Conservation (phyloP, 768 basidiomycete genomes). For the Podaxis pistillaris region DNA sequence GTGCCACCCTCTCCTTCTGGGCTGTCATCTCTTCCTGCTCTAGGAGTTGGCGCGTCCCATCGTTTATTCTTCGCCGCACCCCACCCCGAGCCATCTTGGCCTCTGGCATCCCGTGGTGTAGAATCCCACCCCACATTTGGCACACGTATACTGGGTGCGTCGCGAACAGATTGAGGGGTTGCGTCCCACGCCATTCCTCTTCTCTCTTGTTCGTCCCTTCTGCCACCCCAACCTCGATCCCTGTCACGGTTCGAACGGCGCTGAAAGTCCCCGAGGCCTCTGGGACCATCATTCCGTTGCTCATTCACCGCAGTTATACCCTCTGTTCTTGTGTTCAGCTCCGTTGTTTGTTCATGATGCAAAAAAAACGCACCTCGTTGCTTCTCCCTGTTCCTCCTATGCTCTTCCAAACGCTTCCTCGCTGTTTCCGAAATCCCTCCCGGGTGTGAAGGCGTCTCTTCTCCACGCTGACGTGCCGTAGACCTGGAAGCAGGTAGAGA, state of each 20-base stretch:
- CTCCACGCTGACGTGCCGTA: conserved; percentile 72
- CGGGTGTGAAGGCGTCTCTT: conserved; percentile 92
- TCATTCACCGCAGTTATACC: conserved; percentile 67
- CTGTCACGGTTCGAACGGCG: conserved; percentile 83
- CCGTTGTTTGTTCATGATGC: neutral
- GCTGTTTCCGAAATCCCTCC: conserved; percentile 83
- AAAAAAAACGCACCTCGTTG: conserved; percentile 50
- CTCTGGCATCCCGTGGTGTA: conserved; percentile 64
- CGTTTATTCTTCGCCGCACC: conserved; percentile 50
- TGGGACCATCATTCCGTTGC: conserved; percentile 54
- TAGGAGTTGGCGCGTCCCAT: conserved; percentile 88
- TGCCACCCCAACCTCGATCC: conserved; percentile 47
- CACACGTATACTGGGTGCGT: conserved; percentile 83
- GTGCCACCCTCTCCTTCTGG: conserved; percentile 66
- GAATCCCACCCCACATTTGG: conserved; percentile 95
- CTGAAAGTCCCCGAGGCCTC: conserved; percentile 90
- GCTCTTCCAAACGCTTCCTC: conserved; percentile 70
- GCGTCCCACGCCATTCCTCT: conserved; percentile 47
- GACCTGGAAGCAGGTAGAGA: conserved; percentile 57
- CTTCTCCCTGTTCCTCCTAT: conserved; percentile 67
- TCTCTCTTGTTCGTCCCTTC: conserved; percentile 34
- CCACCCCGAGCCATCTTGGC: conserved; percentile 64
- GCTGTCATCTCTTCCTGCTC: conserved; percentile 61
- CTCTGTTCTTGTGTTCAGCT: conserved; percentile 40
- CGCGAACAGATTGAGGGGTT: conserved; percentile 63